A percentile compares a stretch with the other conserved stretches of the same genome.
phyloP scores from a whole-genome alignment of 2,329 filamentous ascomycete species.

The Venturia aucupariae region DNA sequence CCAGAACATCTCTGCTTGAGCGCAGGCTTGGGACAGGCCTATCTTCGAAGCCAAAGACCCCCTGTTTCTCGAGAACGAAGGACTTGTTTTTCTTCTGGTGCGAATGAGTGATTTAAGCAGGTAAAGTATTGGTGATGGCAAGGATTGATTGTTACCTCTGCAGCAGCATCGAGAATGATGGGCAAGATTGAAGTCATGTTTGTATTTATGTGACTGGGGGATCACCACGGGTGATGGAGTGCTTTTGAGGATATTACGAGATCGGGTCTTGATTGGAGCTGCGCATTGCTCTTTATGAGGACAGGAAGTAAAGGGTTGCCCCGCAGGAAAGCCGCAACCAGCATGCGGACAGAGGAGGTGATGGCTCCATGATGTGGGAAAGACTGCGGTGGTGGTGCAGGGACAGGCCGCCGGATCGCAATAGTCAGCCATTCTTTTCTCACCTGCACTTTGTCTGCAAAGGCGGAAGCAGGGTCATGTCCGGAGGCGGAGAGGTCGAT shows the following conservation, averaged over 20 bases:
- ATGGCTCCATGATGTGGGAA: too few relatives aligned
- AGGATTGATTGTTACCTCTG: background rate
- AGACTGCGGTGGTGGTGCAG: too few relatives aligned
- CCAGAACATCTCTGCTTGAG: slow-evolving; percentile 15
- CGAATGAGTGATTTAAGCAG: too few relatives aligned
- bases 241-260: background rate
- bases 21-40: slow-evolving; percentile 28
- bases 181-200: too few relatives aligned
- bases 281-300: background rate
- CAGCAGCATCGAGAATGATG: background rate
- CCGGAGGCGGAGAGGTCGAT: background rate
- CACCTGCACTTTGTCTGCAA: too few relatives aligned
- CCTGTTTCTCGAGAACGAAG: slow-evolving; percentile 39
- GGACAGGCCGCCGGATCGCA: background rate
- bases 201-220: too few relatives aligned
- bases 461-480: background rate
- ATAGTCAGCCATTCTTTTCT: background rate
- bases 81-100: slow-evolving; percentile 23
- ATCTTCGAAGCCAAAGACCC: slow-evolving; percentile 38
- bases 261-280: too few relatives aligned
- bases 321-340: too few relatives aligned
- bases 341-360: too few relatives aligned
- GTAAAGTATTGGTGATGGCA: too few relatives aligned
- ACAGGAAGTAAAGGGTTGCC: background rate
- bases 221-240: background rate